Evolutionary conservation across 441 rosid genomes (phyloP), one percentile per base, ranked within the genome.

Genomic region (Adansonia gregorii): DNA sequence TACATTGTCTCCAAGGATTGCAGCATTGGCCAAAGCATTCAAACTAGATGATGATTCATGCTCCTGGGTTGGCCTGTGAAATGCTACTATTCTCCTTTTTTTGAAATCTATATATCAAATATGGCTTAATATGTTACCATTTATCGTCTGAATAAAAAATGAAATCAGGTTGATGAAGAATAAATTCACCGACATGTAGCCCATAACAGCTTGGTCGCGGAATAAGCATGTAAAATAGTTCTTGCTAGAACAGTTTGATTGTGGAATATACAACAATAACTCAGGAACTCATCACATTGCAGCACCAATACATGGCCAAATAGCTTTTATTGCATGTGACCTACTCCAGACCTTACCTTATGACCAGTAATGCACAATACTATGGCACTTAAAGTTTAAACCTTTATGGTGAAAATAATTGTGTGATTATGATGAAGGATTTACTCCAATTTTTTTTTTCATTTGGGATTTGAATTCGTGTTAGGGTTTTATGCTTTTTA

Each of bases 1-100:
- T 17, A 49, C 80, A 46, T 79, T 81, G 61, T 88, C 85, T 31
- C 86, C 89, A 3, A 78, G 75, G 8, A 84, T 79, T 41, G 87
- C 90, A 31, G 85, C 89, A 68, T 82, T 89, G 73, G 90, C 90
- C 79, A 86, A 79, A 14, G 87, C 85, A 76, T 87, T 89, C 12
- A 84, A 83, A 63, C 86, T 87, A 54, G 87, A 82, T 51, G 85
- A 81, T 31, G 85, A 81, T 24, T 85, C 90, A 52, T 81, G 83
- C 61, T 83, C 90, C 73, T 73, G 86, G 67, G 56, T 74, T 49
- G 70, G 80, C 83, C 77, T 82, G 22, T 78, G 74, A 76, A 81
- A 78, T n/a, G 81, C 75, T 17, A 83, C 83, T 41, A 86, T 78
- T 79, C 86, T 88, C 88, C 85, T 82, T 82, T 82, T 84, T 74